These are phyloP conservation scores for Pholiota molesta DNA, from an alignment of 768 basidiomycete species.

Conservation along the genomic window DNA sequence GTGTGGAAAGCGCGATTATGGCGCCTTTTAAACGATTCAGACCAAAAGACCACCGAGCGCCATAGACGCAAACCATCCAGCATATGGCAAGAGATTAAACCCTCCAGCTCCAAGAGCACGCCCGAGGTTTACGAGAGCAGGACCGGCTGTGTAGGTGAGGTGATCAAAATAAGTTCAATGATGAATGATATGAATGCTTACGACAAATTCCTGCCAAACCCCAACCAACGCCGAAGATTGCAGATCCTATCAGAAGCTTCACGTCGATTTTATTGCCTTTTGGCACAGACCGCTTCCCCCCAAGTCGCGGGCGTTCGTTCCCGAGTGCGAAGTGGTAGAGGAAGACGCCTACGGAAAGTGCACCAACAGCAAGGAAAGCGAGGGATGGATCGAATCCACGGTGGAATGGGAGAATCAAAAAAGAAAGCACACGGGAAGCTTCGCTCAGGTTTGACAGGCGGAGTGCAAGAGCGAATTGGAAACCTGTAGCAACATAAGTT, in stretches of 20 bases:
- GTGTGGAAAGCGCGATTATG: neutral
- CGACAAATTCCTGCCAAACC: conserved; percentile 63
- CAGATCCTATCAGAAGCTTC: conserved; percentile 51
- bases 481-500: conserved; percentile 43
- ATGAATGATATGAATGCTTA: conserved; percentile 31
- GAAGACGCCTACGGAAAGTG: conserved; percentile 46
- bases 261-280: conserved; percentile 43
- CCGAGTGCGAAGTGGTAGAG: conserved; percentile 48
- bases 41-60: conserved; percentile 43
- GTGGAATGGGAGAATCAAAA: conserved; percentile 53
- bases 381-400: conserved; percentile 60
- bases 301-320: conserved; percentile 40
- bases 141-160: conserved; percentile 47
- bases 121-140: conserved; percentile 64
- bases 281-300: conserved; percentile 47
- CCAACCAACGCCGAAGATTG: conserved; percentile 67
- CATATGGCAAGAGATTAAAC: conserved; percentile 28
- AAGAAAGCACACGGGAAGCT: conserved; percentile 49
- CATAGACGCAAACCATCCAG: conserved; percentile 46
- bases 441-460: conserved; percentile 57
- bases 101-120: conserved; percentile 42
- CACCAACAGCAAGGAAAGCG: conserved; percentile 53
- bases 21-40: conserved; percentile 1
- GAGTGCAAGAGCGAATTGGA: conserved; percentile 57
- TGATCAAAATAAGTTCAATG: neutral